Evolutionary conservation across 2,329 filamentous ascomycete species (phyloP).

Genomic region (Beauveria sp.): DNA sequence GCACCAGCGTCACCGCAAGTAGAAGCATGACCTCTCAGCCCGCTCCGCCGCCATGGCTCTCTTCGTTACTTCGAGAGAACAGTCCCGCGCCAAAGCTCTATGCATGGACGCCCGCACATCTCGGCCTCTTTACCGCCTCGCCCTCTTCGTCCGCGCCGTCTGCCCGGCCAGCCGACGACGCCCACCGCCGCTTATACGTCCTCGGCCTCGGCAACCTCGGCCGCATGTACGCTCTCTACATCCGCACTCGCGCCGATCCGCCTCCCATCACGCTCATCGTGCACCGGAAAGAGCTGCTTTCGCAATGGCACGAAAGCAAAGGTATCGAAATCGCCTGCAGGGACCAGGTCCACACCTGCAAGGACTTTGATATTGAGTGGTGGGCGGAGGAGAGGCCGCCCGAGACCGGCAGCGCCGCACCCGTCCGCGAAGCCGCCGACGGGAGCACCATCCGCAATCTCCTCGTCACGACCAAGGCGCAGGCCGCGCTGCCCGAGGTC

Average conservation of each 20-base stretch:
- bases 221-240: slow-evolving; percentile 65
- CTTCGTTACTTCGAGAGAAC: slow-evolving; percentile 19
- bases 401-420: slow-evolving; percentile 17
- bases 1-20: not conserved
- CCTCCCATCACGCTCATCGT: slow-evolving; percentile 78
- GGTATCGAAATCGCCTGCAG: slow-evolving; percentile 38
- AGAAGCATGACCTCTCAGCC: not conserved
- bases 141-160: not conserved
- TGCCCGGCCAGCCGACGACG: slow-evolving; percentile 8
- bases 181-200: slow-evolving; percentile 57
- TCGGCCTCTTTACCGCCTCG: slow-evolving; percentile 12
- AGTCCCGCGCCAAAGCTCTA: slow-evolving; percentile 27
- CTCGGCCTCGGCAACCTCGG: slow-evolving; percentile 78
- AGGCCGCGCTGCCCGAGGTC: slow-evolving; percentile 55
- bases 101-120: slow-evolving; percentile 27
- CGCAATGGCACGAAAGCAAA: slow-evolving; percentile 36
- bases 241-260: slow-evolving; percentile 50
- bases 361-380: slow-evolving; percentile 44
- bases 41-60: slow-evolving; percentile 25
- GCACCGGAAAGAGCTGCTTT: slow-evolving; percentile 46
- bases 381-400: slow-evolving; percentile 39
- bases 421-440: slow-evolving; percentile 31
- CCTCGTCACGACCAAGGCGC: slow-evolving; percentile 71
- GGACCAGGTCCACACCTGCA: slow-evolving; percentile 22
- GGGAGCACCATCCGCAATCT: slow-evolving; percentile 56